Evolutionary conservation across 106 monocot genomes (phyloP).

Genomic region (Acorus calamus): DNA sequence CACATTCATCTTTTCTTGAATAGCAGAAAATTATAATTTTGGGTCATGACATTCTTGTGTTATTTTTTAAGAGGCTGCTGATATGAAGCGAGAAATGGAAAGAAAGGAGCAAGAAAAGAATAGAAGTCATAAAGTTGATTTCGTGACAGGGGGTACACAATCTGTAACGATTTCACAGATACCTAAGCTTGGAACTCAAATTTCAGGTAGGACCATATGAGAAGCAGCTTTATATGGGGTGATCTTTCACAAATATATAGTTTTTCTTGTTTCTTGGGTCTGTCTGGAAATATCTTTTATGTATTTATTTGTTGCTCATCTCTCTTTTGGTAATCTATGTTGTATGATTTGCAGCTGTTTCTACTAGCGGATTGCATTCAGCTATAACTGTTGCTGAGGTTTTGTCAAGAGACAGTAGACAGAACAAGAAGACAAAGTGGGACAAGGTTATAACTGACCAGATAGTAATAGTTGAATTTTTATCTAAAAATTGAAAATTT

Average conservation of each 20-base stretch:
- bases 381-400: slow-evolving; percentile 25
- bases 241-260: too few relatives aligned
- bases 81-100: slow-evolving; percentile 85
- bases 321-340: slow-evolving; percentile 8
- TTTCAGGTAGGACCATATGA: slow-evolving; percentile 24
- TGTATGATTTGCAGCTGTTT: slow-evolving; percentile 18
- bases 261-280: background rate
- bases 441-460: slow-evolving; percentile 59
- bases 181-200: slow-evolving; percentile 34
- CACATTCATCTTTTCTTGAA: too few relatives aligned
- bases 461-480: background rate
- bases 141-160: slow-evolving; percentile 64
- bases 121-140: slow-evolving; percentile 75
- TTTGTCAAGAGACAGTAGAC: slow-evolving; percentile 36
- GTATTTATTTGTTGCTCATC: background rate
- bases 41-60: background rate
- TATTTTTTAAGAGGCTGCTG: slow-evolving; percentile 56
- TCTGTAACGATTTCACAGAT: slow-evolving; percentile 21
- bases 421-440: slow-evolving; percentile 89
- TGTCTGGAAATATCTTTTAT: background rate
- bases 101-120: slow-evolving; percentile 87
- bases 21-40: background rate
- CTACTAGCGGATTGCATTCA: slow-evolving; percentile 17
- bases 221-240: too few relatives aligned
- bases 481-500: background rate